phyloP scores from a whole-genome alignment of 768 basidiomycete genomes.

The Zangia roseola region DNA sequence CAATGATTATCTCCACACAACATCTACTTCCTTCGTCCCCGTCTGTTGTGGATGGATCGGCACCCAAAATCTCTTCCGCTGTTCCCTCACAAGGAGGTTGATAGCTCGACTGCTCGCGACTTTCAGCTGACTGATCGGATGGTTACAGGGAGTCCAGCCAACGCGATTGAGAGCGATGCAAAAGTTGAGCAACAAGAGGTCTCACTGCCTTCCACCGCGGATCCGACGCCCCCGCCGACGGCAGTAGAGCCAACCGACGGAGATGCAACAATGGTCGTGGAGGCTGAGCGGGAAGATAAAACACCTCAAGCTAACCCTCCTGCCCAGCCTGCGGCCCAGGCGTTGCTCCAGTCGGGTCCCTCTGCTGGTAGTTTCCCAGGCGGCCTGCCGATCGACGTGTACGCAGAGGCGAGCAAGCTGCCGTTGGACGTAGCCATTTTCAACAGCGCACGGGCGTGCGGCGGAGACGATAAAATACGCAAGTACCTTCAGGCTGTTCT shows the following conservation, averaged over 20 bases:
- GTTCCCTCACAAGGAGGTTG: constrained; percentile 29
- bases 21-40: constrained; percentile 58
- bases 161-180: constrained; percentile 23
- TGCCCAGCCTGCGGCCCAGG: constrained; percentile 19
- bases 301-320: constrained; percentile 25
- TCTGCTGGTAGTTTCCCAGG: constrained; percentile 35
- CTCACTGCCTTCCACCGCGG: constrained; percentile 32
- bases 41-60: constrained; percentile 26
- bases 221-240: constrained; percentile 31
- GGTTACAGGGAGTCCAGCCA: constrained; percentile 21
- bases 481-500: constrained; percentile 87
- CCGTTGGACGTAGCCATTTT: constrained; percentile 92
- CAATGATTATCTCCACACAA: constrained; percentile 89
- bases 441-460: constrained; percentile 85
- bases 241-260: constrained; percentile 18
- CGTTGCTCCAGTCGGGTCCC: constrained; percentile 15
- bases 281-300: constrained; percentile 46
- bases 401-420: constrained; percentile 83
- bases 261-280: constrained; percentile 43
- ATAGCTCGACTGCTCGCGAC: neutral
- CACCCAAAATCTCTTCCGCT: constrained; percentile 20
- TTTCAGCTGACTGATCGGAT: neutral
- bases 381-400: constrained; percentile 69
- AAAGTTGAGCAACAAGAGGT: constrained; percentile 36
- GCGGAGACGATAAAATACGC: constrained; percentile 85